Conservation (phyloP, 2,329 filamentous ascomycete genomes). For the Neospermospora avenae region DNA sequence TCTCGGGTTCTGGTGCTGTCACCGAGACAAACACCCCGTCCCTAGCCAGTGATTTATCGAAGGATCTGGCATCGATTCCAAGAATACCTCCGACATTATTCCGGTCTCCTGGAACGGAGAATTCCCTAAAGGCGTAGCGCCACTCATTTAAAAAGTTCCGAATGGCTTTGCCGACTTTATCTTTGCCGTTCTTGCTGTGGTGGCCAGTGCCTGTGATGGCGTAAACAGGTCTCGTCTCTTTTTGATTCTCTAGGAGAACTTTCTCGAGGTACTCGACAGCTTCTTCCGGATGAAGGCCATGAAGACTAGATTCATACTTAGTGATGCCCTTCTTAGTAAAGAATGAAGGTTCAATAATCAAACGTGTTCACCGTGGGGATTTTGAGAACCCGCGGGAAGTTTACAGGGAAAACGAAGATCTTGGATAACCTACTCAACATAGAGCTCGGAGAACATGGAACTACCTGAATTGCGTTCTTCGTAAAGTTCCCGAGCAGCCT, state of each 20-base stretch:
- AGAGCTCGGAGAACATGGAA: conserved; percentile 65
- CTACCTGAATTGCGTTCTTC: conserved; percentile 83
- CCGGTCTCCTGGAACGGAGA: conserved; percentile 91
- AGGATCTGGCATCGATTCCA: conserved; percentile 65
- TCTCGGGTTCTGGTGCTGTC: conserved; percentile 31
- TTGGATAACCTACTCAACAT: conserved; percentile 59
- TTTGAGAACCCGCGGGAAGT: too few species aligned
- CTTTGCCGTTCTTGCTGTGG: conserved; percentile 97
- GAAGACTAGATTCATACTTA: too few species aligned
- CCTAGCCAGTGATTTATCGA: conserved; percentile 57
- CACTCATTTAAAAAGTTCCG: conserved; percentile 90
- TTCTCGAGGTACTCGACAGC: conserved; percentile 91
- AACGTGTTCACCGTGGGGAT: too few species aligned
- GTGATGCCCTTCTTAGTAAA: too few species aligned
- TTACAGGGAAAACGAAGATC: too few species aligned
- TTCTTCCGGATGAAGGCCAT: conserved; percentile 98
- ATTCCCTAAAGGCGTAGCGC: conserved; percentile 94
- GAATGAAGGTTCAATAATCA: too few species aligned
- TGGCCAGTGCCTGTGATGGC: conserved; percentile 96
- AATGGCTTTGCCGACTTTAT: conserved; percentile 95
- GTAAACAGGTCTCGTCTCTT: conserved; percentile 75
- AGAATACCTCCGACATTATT: conserved; percentile 75
- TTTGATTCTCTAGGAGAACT: conserved; percentile 77
- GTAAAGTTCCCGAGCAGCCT: conserved; percentile 88
- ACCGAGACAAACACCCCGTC: conserved; percentile 37